Percentiles rank a stretch among this genome's conserved stretches.
Conservation (phyloP, 2,329 filamentous ascomycete genomes). For the Eurotiales sp. region DNA sequence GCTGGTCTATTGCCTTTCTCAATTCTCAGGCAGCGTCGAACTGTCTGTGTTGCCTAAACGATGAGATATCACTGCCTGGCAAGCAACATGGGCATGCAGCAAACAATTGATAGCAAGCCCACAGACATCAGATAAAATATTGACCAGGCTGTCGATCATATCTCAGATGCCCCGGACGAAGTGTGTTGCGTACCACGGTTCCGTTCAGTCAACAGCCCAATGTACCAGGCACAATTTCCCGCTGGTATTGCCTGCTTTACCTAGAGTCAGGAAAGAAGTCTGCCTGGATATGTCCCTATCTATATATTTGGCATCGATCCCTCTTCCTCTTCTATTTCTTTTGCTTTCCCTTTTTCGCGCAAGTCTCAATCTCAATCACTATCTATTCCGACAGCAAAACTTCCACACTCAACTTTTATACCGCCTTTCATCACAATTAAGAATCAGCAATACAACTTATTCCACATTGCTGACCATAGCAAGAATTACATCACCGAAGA, state of each 20-base stretch:
- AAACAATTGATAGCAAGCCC: too few relatives aligned
- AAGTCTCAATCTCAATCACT: background rate
- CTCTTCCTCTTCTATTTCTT: background rate
- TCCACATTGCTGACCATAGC: too few relatives aligned
- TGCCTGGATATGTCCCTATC: background rate
- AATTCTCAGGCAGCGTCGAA: too few relatives aligned
- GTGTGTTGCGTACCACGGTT: background rate
- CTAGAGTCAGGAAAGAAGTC: background rate
- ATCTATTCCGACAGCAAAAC: background rate
- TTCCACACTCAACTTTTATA: background rate
- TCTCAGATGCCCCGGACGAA: background rate
- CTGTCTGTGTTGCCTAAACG: too few relatives aligned
- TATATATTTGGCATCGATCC: background rate
- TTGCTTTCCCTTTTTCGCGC: background rate
- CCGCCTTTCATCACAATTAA: background rate
- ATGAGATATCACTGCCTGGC: too few relatives aligned
- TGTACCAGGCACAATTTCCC: background rate
- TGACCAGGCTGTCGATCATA: background rate
- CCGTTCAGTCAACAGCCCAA: background rate
- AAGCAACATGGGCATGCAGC: too few relatives aligned
- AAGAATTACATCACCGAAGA: background rate
- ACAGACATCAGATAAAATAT: too few relatives aligned
- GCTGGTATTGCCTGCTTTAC: background rate
- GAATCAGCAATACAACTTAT: background rate
- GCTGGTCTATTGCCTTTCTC: too few relatives aligned